phyloP scores from a whole-genome alignment of 2,329 filamentous ascomycete species.

The Dactylellina leptospora region DNA sequence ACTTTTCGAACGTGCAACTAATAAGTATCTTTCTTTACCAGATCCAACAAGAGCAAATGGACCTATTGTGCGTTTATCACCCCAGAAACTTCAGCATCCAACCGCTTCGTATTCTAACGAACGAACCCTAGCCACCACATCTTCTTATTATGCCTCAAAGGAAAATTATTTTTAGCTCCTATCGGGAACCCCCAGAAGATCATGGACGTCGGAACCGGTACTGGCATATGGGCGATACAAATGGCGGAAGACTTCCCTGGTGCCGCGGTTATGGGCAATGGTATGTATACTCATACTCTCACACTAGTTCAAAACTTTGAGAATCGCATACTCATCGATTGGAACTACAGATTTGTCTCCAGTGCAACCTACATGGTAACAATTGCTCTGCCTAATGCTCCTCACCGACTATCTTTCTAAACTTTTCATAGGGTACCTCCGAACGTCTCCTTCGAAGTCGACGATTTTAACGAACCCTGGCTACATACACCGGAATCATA shows the following conservation, averaged over 20 bases:
- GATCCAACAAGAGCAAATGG: slow-evolving; percentile 52
- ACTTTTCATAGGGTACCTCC: slow-evolving; percentile 47
- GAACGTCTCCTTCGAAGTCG: slow-evolving; percentile 55
- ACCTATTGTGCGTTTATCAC: slow-evolving; percentile 38
- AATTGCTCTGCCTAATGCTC: neutral
- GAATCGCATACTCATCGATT: no score
- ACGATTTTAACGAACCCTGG: slow-evolving; percentile 56
- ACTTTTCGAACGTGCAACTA: neutral
- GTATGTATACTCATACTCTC: slow-evolving; percentile 11
- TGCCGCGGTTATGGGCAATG: slow-evolving; percentile 54
- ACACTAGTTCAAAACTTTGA: no score
- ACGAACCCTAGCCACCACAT: slow-evolving; percentile 61
- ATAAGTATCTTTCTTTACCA: neutral
- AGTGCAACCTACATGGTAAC: slow-evolving; percentile 58
- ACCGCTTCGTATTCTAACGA: neutral
- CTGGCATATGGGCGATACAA: slow-evolving; percentile 68
- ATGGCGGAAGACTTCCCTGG: slow-evolving; percentile 56
- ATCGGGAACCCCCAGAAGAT: slow-evolving; percentile 61
- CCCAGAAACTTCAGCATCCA: neutral
- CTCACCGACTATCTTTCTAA: neutral
- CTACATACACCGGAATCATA: slow-evolving; percentile 52
- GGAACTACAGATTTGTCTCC: slow-evolving; percentile 59
- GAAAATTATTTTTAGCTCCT: slow-evolving; percentile 63
- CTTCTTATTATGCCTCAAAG: slow-evolving; percentile 64
- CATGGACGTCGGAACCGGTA: slow-evolving; percentile 66